Evolutionary conservation across 345 rosid species (phyloP).

Genomic region (Balakata baccata): DNA sequence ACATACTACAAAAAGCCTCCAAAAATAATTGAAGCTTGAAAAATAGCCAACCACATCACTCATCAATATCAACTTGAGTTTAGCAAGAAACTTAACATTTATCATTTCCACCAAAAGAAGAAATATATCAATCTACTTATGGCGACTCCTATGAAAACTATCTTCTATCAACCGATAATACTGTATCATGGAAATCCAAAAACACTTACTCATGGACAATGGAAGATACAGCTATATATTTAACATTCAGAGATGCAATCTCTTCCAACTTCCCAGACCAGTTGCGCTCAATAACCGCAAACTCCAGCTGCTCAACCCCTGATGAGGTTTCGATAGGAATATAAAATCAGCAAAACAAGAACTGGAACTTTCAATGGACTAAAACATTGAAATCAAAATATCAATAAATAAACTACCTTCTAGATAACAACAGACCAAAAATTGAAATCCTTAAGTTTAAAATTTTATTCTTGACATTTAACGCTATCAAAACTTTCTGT

Average conservation of each 20-base stretch:
- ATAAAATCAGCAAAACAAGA: conserved; percentile 6
- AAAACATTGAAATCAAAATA: neutral
- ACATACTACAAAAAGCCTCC: neutral
- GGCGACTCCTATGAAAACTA: neutral
- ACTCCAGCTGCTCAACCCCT: conserved; percentile 81
- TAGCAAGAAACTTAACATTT: neutral
- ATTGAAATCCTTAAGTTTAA: no score
- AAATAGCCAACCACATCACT: no score
- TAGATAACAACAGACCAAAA: no score
- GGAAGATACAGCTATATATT: conserved; percentile 58
- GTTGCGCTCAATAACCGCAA: conserved; percentile 52
- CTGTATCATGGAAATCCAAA: conserved; percentile 4
- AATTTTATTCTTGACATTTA: no score
- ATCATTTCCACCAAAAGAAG: neutral
- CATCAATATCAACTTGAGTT: conserved; percentile 1
- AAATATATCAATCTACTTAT: neutral
- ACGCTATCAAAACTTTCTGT: no score
- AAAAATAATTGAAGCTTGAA: no score
- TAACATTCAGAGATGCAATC: conserved; percentile 58
- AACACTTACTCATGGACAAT: conserved; percentile 52
- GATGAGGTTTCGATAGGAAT: conserved; percentile 24
- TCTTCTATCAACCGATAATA: neutral
- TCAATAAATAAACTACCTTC: no score
- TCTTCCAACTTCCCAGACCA: conserved; percentile 69
- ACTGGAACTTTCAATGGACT: conserved; percentile 19